phyloP scores from a whole-genome alignment of 108 stramenopile species.

The Conticribra weissflogii region DNA sequence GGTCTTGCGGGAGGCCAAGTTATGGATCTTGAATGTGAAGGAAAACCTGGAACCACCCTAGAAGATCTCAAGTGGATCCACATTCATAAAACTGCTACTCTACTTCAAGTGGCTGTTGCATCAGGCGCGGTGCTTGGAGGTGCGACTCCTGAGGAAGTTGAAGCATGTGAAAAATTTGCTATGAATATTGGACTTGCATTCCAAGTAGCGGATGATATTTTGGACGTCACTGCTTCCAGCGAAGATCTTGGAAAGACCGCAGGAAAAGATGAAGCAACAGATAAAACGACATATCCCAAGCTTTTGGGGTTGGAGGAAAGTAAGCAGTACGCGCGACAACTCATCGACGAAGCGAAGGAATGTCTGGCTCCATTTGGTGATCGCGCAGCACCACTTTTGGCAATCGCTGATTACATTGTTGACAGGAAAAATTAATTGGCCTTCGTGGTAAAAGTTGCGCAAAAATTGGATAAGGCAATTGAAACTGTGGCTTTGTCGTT shows the following conservation, averaged over 20 bases:
- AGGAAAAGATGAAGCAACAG: conserved; percentile 89
- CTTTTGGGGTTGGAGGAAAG: conserved; percentile 93
- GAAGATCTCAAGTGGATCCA: conserved; percentile 97
- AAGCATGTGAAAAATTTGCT: conserved; percentile 89
- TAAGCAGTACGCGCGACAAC: conserved; percentile 82
- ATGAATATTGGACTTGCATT: conserved; percentile 95
- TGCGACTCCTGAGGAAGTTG: conserved; percentile 87
- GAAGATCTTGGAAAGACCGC: conserved; percentile 97
- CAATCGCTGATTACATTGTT: conserved; percentile 94
- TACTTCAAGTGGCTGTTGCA: conserved; percentile 90
- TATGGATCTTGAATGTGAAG: conserved; percentile 96
- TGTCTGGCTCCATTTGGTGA: conserved; percentile 89
- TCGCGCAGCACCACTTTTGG: conserved; percentile 79
- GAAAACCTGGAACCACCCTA: conserved; percentile 83
- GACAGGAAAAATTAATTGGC: conserved; percentile 89
- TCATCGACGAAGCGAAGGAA: conserved; percentile 88
- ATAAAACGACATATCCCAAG: conserved; percentile 95
- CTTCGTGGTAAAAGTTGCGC: too few species aligned
- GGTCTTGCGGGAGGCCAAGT: conserved; percentile 95
- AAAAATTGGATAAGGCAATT: too few species aligned
- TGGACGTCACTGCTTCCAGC: conserved; percentile 93
- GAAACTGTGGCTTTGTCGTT: too few species aligned
- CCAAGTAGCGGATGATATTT: conserved; percentile 97
- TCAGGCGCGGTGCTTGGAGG: conserved; percentile 93
- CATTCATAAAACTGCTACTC: conserved; percentile 94